Evolutionary conservation across 2,329 filamentous ascomycete genomes (phyloP).

Genomic region (Knufia petricola): DNA sequence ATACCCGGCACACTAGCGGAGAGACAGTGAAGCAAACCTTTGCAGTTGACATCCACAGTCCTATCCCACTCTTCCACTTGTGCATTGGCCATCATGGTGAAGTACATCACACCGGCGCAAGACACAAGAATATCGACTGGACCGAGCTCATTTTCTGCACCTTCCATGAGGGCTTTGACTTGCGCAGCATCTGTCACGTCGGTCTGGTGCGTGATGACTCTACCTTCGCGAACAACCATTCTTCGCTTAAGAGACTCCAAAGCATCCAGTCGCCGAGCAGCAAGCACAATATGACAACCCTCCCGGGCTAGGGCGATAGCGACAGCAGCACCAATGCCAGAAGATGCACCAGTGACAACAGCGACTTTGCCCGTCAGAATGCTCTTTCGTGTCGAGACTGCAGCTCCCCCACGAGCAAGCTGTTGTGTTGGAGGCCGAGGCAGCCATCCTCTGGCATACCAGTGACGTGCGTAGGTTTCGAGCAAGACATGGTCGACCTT

Average conservation of each 20-base stretch:
- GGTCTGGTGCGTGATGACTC: conserved; percentile 59
- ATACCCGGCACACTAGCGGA: conserved; percentile 61
- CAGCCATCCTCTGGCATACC: conserved; percentile 71
- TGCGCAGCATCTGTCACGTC: conserved; percentile 61
- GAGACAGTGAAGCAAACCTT: conserved; percentile 65
- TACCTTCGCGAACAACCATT: conserved; percentile 49
- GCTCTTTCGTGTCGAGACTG: conserved; percentile 38
- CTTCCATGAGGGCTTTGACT: conserved; percentile 55
- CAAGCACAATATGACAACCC: conserved; percentile 24
- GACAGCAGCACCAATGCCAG: conserved; percentile 30
- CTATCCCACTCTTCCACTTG: conserved; percentile 68
- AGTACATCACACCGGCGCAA: conserved; percentile 81
- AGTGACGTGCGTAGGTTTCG: conserved; percentile 69
- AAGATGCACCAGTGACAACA: conserved; percentile 31
- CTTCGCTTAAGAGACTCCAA: conserved; percentile 58
- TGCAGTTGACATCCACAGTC: conserved; percentile 80
- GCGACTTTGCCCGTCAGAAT: conserved; percentile 36
- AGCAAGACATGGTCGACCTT: conserved; percentile 62
- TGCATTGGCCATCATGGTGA: conserved; percentile 73
- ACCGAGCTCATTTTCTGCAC: conserved; percentile 54
- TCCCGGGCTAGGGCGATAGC: conserved; percentile 35
- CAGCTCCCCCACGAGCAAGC: conserved; percentile 36
- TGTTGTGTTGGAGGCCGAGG: conserved; percentile 49
- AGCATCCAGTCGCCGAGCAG: conserved; percentile 57
- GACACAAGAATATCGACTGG: conserved; percentile 69